Percentiles rank a stretch among this genome's conserved stretches.
phyloP scores from a whole-genome alignment of 176 grass and related monocot genomes.

The Oryza meridionalis region DNA sequence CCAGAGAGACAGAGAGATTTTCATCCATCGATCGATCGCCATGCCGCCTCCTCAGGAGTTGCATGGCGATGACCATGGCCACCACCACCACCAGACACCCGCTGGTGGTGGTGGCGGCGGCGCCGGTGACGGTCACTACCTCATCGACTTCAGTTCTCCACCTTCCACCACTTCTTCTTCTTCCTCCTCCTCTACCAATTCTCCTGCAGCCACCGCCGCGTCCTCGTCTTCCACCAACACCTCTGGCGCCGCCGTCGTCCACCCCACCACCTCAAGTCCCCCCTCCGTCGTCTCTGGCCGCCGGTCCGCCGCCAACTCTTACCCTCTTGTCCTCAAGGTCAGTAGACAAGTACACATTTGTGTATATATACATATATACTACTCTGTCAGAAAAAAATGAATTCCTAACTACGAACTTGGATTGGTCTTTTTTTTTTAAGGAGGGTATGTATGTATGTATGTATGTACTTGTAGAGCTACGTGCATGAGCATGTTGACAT shows the following conservation, averaged over 20 bases:
- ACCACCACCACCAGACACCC: slow-evolving; percentile 31
- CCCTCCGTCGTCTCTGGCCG: slow-evolving; percentile 3
- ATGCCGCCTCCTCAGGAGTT: slow-evolving; percentile 44
- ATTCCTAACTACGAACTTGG: too few species aligned
- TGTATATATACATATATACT: background rate
- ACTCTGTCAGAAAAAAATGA: too few species aligned
- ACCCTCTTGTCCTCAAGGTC: slow-evolving; percentile 86
- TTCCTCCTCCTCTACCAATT: background rate
- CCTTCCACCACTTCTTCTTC: background rate
- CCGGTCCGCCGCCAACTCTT: slow-evolving; percentile 50
- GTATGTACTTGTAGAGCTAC: background rate
- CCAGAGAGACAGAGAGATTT: background rate
- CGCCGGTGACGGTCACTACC: background rate
- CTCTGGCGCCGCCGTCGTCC: slow-evolving; percentile 54
- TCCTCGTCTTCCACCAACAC: slow-evolving; percentile 7
- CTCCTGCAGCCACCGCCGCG: background rate
- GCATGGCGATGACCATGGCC: slow-evolving; percentile 27
- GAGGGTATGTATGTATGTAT: background rate
- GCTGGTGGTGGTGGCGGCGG: background rate
- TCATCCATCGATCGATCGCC: background rate
- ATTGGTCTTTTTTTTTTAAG: too few species aligned
- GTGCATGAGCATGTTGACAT: slow-evolving; percentile 15
- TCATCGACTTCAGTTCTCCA: slow-evolving; percentile 4
- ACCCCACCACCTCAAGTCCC: slow-evolving; percentile 62
- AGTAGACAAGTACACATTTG: background rate